Evolutionary conservation across 257 asterid genomes (phyloP), one percentile per base, ranked within the genome.

Genomic region (Nicotiana tabacum): DNA sequence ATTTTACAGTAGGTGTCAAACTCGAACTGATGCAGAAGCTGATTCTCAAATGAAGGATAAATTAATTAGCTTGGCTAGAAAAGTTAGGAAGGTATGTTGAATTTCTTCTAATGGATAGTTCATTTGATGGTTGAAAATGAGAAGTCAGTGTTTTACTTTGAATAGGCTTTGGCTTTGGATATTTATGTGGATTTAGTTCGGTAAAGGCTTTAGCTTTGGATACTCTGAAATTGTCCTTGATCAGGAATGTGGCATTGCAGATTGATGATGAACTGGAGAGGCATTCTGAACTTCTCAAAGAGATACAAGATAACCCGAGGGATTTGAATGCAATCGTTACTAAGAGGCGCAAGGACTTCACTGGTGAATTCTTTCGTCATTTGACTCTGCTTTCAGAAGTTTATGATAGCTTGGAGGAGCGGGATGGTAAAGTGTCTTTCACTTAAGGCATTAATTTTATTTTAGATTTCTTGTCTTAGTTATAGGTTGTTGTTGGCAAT

Each of bases 231-330:
- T 77, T 27, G 78, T 61, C 66, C 53, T 86, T 88, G 90, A 88
- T 87, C 83, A 78, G 61, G 81, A 83, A 66, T 86, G 82, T 60
- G 80, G 37, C 80, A 51, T 83, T 91, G 89, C 94, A 95, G 98
- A 94, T 95, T 89, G 98, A 95, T 83, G 97, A 92, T 82, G 99
- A 94, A 88, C 94, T 95, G 95, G 97, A 91, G 39, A 88, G 86
- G 86, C 95, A 95, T 86, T 58, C 85, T 66, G 91, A 88, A 48
- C 95, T 95, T 74, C 89, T 94, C n/a, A 91, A 91, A 77, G 97
- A 94, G 90, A 84, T 95, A 84, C 91, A 91, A 89, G 98, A 91
- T 78, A 90, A 77, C 83, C 98, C 99, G 12, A 70, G 85, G 74
- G 99, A 95, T 86, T 83, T 92, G 64, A 95, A 95, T 86, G 96